A percentile compares a stretch with the other conserved stretches of the same genome.
These are phyloP conservation scores for Musa beccarii DNA, from an alignment of 176 grass and related monocot genomes.

Conservation along the genomic window DNA sequence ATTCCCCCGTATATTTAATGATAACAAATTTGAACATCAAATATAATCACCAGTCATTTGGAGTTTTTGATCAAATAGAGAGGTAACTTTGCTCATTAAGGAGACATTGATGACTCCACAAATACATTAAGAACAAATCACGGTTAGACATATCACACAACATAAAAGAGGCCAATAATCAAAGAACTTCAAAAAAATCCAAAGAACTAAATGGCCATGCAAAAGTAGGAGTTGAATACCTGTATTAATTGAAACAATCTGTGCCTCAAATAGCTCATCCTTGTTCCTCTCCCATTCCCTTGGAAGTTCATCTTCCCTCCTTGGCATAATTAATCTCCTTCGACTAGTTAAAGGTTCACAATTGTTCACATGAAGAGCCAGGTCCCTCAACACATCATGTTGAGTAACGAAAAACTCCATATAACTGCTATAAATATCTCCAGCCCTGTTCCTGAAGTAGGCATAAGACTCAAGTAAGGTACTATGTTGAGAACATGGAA, in stretches of 20 bases:
- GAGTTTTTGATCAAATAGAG: neutral
- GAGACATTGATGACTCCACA: neutral
- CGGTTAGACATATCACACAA: neutral
- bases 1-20: neutral
- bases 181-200: neutral
- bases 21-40: neutral
- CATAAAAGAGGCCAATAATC: too few species aligned
- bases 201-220: neutral
- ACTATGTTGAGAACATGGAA: neutral
- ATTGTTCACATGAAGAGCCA: slow-evolving; percentile 71
- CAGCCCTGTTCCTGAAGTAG: slow-evolving; percentile 62
- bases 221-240: slow-evolving; percentile 30
- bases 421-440: slow-evolving; percentile 87
- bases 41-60: neutral
- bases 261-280: slow-evolving; percentile 59
- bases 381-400: slow-evolving; percentile 93
- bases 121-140: neutral
- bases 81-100: too few species aligned
- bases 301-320: slow-evolving; percentile 69
- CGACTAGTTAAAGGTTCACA: slow-evolving; percentile 48
- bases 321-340: slow-evolving; percentile 67
- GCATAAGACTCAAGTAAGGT: slow-evolving; percentile 10
- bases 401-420: slow-evolving; percentile 76
- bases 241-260: slow-evolving; percentile 97
- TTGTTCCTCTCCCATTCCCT: slow-evolving; percentile 83